Evolutionary conservation across 2,329 filamentous ascomycete genomes (phyloP), one percentile per base, ranked within the genome.

Genomic region (Leptographium wingfieldii): DNA sequence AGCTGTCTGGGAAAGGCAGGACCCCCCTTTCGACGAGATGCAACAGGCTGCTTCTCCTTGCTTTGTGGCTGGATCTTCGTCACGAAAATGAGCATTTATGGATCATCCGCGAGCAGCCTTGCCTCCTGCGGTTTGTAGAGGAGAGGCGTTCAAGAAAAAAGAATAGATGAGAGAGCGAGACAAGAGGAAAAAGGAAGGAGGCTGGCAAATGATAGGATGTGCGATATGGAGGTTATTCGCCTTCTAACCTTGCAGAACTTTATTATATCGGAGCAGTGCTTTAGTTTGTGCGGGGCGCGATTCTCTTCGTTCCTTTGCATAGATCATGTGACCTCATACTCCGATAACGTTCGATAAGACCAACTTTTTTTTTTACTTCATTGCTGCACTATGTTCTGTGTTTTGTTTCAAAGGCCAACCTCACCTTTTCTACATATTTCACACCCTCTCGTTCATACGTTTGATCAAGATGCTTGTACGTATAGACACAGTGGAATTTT

Each of bases 391-490:
- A 48, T 57, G 38, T 11, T 40, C 38, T 3, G 14, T 52, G 33
- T 54, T 54, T 54, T 55, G 12, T 27, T 57, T 3, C 27, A 5
- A 5, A 52, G n/a, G 25, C 27, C 19, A 31, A 29, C 27, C 19
- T 27, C 25, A 19, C 10, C 11, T 14, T 11, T 29, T 14, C 31
- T 19, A 11, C 27, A 22, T 10, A 11, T 38, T 40, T 19, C 29
- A 7, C 29, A 5, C 22, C 5, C 22, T 16, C 22, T 27, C 31
- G 27, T 19, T 27, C 19, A 9, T 19, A 12, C 31, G 14, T 12
- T 57, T 35, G 3, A 46, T 33, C 48, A 64, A 9, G 6, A 63
- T 66, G 63, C 60, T 66, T 53, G 65, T 66, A 61, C 22, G 65
- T 65, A 27, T 11, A 12, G 16, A 31, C 7, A 52, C 16, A 14